Evolutionary conservation across 2,329 filamentous ascomycete species (phyloP), one percentile per base, ranked within the genome.

Genomic region (Claviceps sp.): DNA sequence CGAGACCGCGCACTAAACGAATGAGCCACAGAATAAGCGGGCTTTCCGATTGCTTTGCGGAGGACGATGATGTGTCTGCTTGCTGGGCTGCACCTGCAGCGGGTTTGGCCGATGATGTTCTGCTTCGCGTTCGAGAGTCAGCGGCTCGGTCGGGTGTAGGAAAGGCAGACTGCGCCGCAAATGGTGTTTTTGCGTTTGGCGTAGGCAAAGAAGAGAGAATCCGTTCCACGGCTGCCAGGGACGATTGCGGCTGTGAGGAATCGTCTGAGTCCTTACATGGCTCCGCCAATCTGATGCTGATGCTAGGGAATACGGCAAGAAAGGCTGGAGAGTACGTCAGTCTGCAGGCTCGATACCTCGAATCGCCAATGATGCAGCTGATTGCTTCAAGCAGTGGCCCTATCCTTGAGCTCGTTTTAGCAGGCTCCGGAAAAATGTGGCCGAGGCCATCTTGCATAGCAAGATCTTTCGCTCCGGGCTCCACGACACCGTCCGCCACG

Each of bases 361-460:
- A 96, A 59, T 87, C 80, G 54, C 82, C 78, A 48, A 95, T 78
- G 47, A 96, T 85, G 45, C 82, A 77, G 20, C 82, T 77, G 49
- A 95, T 79, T 0, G 90, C 87, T 55, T 88, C 83, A 6, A 97
- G 69, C 17, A 95, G 78, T 9, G 81, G 80, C 1, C 81, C 76
- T 40, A 95, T 68, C 54, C 77, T 79, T 26, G 79, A 72, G 16
- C 71, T 72, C 14, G 73, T 69, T 2, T 78, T 76, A 7, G 86
- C 79, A 23, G 84, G 73, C 3, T 74, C 68, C 2, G 85, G 85
- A 46, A 88, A 75, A 20, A 73, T 71, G 7, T 77, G 74, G 50
- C 73, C 65, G 37, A 82, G 62, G 7, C 77, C 77, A 51, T 82
- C 75, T 34, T 71, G 68, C n/a, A 71, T 68, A 34, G 78, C 73